These are phyloP conservation scores for Melampsora occidentalis DNA, from an alignment of 1,284 basidiomycete species.

Conservation along the genomic window DNA sequence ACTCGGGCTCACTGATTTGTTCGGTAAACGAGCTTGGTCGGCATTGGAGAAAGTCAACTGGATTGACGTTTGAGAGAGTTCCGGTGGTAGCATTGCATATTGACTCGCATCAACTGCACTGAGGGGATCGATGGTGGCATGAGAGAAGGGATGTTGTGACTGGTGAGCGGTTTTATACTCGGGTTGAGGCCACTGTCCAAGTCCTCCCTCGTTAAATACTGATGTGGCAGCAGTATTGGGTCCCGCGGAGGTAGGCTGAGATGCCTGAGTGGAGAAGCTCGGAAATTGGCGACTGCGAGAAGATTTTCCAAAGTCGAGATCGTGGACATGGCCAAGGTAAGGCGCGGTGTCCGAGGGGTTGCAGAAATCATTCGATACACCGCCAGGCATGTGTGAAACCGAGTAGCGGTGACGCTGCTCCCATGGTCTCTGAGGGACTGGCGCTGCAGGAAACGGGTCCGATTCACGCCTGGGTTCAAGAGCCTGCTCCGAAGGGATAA, in stretches of 20 bases:
- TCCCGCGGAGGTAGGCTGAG: conserved; percentile 24
- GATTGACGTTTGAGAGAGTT: conserved; percentile 3
- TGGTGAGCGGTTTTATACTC: not conserved
- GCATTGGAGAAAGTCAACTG: too few species aligned
- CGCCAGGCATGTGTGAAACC: conserved; percentile 1
- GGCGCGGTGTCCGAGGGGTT: not conserved
- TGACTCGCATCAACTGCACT: not conserved
- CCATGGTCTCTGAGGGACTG: conserved; percentile 38
- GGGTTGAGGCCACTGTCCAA: not conserved
- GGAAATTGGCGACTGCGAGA: conserved; percentile 5
- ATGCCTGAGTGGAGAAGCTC: conserved; percentile 27
- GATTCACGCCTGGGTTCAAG: conserved; percentile 24
- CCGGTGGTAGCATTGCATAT: not conserved
- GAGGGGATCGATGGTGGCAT: not conserved
- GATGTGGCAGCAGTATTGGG: conserved; percentile 15
- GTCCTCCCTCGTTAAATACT: conserved; percentile 5
- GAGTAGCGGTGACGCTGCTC: conserved; percentile 30
- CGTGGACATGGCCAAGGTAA: not conserved
- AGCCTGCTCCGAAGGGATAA: not conserved
- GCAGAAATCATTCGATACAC: not conserved
- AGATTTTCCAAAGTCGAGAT: not conserved
- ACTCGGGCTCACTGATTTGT: not conserved
- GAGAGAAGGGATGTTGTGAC: not conserved
- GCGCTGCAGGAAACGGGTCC: conserved; percentile 35
- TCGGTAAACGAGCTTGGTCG: not conserved